Evolutionary conservation across 2,329 filamentous ascomycete genomes (phyloP).

Genomic region (Scleromitrula shiraiana): DNA sequence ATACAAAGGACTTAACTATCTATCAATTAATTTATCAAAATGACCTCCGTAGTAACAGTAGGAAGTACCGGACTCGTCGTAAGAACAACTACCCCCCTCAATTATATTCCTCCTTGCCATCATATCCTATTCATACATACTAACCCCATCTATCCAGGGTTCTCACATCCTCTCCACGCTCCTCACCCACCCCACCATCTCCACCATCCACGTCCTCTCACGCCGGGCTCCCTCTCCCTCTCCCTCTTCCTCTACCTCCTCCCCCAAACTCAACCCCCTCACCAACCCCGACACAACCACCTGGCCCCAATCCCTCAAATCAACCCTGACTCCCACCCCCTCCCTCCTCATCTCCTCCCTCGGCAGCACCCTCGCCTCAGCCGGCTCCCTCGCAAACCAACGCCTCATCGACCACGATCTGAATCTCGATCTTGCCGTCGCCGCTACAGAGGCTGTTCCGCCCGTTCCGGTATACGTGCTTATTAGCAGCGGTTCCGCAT

Average conservation of each 20-base stretch:
- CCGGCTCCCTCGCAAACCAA: conserved; percentile 71
- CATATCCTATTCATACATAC: not conserved
- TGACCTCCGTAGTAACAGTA: conserved; percentile 38
- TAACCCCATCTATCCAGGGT: conserved; percentile 37
- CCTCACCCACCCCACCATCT: conserved; percentile 44
- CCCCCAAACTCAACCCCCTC: conserved; percentile 55
- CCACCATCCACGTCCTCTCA: conserved; percentile 50
- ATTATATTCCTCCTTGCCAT: not conserved
- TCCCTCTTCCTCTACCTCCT: conserved; percentile 34
- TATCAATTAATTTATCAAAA: conserved; percentile 14
- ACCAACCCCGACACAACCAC: conserved; percentile 57
- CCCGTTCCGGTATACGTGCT: conserved; percentile 58
- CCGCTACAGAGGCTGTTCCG: conserved; percentile 64
- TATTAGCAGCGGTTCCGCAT: conserved; percentile 35
- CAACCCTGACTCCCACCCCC: conserved; percentile 45
- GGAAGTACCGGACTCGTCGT: conserved; percentile 43
- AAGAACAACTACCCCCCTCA: conserved; percentile 21
- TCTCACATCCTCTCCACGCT: conserved; percentile 64
- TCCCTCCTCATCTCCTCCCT: conserved; percentile 67
- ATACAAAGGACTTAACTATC: no score
- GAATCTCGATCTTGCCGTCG: conserved; percentile 65
- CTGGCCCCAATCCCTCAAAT: conserved; percentile 42
- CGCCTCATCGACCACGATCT: conserved; percentile 84
- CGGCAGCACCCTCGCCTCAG: conserved; percentile 68
- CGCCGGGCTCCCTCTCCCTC: conserved; percentile 59